Evolutionary conservation across 2,329 filamentous ascomycete genomes (phyloP).

Genomic region (Colletotrichum melonis): DNA sequence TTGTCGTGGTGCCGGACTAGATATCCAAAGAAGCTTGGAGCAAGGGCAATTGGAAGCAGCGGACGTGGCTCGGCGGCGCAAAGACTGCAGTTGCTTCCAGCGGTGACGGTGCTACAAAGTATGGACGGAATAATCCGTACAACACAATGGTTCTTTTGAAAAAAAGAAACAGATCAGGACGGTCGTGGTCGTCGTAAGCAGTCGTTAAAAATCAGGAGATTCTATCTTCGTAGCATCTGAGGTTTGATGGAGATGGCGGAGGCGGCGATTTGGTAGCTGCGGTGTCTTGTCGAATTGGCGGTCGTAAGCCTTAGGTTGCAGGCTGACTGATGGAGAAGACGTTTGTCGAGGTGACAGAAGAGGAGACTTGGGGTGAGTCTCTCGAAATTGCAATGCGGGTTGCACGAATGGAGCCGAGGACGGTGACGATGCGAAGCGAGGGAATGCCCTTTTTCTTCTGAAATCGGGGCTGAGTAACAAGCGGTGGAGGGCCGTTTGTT

Average conservation of each 20-base stretch:
- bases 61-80: slow-evolving; percentile 1
- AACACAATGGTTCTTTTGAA: background rate
- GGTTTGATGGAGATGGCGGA: background rate
- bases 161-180: slow-evolving; percentile 21
- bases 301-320: background rate
- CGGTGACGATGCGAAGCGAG: slow-evolving; percentile 33
- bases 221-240: slow-evolving; percentile 24
- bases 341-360: slow-evolving; percentile 4
- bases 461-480: slow-evolving; percentile 30
- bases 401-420: slow-evolving; percentile 31
- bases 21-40: background rate
- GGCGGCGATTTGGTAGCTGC: background rate
- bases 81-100: background rate
- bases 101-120: slow-evolving; percentile 6
- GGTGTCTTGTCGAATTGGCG: background rate
- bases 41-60: background rate
- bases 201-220: slow-evolving; percentile 26
- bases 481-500: slow-evolving; percentile 34
- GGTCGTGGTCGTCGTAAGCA: slow-evolving; percentile 33
- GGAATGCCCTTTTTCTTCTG: slow-evolving; percentile 31
- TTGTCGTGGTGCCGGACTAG: background rate
- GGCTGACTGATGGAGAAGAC: background rate
- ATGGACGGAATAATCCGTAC: background rate
- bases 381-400: slow-evolving; percentile 12
- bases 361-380: slow-evolving; percentile 3